Evolutionary conservation across 208 protist genomes (phyloP).

Genomic region (Acanthamoeba healyi): DNA sequence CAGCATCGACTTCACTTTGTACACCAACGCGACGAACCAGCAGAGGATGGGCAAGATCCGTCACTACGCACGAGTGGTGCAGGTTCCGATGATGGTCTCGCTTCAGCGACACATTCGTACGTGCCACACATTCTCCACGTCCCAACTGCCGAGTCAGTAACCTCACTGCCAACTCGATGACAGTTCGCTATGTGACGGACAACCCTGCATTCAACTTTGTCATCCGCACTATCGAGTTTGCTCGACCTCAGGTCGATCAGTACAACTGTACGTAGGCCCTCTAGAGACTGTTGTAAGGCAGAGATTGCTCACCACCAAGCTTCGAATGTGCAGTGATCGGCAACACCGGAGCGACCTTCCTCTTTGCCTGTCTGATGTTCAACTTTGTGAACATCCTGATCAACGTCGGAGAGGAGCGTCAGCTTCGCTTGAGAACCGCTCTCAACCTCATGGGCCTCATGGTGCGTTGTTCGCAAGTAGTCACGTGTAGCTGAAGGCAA

Average conservation of each 20-base stretch:
- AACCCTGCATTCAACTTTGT: slow-evolving; percentile 11
- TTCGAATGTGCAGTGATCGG: too few species aligned
- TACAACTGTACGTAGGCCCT: background rate
- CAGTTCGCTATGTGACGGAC: slow-evolving; percentile 19
- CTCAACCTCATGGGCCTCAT: slow-evolving; percentile 88
- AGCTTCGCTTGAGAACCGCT: slow-evolving; percentile 81
- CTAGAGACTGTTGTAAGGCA: too few species aligned
- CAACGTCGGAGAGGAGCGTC: slow-evolving; percentile 79
- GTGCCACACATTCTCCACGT: background rate
- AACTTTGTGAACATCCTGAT: slow-evolving; percentile 81
- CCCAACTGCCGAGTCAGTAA: background rate
- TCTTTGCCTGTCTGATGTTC: slow-evolving; percentile 85
- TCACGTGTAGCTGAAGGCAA: too few species aligned
- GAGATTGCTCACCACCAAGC: too few species aligned
- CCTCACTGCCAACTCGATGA: background rate
- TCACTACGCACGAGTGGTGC: slow-evolving; percentile 4
- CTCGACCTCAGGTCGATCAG: background rate
- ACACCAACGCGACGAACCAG: slow-evolving; percentile 66
- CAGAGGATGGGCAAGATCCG: background rate
- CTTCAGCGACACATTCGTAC: slow-evolving; percentile 56
- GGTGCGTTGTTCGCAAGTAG: too few species aligned
- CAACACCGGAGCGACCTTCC: slow-evolving; percentile 67
- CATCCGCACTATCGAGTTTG: slow-evolving; percentile 1
- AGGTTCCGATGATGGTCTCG: slow-evolving; percentile 62
- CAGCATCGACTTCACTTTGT: background rate